Evolutionary conservation across 148 eudicot genomes (phyloP).

Genomic region (Pharnaceum exiguum): DNA sequence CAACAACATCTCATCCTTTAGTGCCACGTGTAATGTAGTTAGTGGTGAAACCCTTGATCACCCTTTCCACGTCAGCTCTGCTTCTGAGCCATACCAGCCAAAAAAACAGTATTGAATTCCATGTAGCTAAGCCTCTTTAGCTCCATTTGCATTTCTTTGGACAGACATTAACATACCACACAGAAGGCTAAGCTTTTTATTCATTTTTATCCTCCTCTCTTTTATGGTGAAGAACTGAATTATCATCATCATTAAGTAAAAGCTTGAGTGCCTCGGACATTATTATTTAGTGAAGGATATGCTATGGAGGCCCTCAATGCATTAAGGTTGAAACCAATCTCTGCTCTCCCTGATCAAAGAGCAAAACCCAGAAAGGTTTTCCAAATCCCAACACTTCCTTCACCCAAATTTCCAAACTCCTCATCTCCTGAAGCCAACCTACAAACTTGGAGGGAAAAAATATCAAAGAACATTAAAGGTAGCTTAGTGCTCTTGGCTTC

Average conservation of each 20-base stretch:
- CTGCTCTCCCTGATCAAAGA: constrained; percentile 61
- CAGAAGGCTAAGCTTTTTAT: neutral
- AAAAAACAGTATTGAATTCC: constrained; percentile 12
- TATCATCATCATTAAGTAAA: neutral
- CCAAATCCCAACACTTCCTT: constrained; percentile 29
- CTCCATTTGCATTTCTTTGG: constrained; percentile 8
- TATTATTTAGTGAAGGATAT: constrained; percentile 13
- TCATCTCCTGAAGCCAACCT: constrained; percentile 24
- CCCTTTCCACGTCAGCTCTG: constrained; percentile 46
- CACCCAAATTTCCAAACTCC: constrained; percentile 31
- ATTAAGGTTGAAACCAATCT: constrained; percentile 60
- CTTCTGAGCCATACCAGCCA: constrained; percentile 25
- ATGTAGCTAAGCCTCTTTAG: constrained; percentile 9
- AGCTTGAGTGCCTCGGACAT: constrained; percentile 6
- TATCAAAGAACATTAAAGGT: constrained; percentile 36
- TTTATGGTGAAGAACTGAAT: constrained; percentile 17
- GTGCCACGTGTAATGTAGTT: constrained; percentile 41
- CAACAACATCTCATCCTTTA: constrained; percentile 37
- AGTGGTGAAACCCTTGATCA: constrained; percentile 35
- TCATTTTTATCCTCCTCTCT: neutral
- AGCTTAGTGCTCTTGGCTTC: constrained; percentile 58
- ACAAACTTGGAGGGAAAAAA: constrained; percentile 19
- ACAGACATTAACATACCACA: neutral
- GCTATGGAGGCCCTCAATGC: constrained; percentile 86
- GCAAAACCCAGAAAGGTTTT: constrained; percentile 51